Conservation (phyloP, 2,329 filamentous ascomycete genomes). For the Calonectria naviculata region DNA sequence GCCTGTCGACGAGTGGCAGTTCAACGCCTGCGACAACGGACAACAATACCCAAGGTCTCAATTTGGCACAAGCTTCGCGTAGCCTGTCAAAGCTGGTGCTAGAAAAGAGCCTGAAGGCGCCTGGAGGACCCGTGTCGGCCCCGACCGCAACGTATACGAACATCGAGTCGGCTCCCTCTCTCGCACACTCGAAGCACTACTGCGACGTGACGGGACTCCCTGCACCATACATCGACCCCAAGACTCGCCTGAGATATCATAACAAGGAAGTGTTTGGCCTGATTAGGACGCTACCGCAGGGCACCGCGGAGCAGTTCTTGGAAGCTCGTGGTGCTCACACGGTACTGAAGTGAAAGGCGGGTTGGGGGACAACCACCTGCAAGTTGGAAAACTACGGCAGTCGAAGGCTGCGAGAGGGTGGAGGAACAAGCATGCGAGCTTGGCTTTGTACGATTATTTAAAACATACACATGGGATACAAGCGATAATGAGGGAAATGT, state of each 20-base stretch:
- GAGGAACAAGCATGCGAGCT: slow-evolving; percentile 1
- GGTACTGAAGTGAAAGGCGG: slow-evolving; percentile 78
- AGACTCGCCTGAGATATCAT: slow-evolving; percentile 92
- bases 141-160: slow-evolving; percentile 92
- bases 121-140: slow-evolving; percentile 52
- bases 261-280: slow-evolving; percentile 91
- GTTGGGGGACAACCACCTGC: slow-evolving; percentile 4
- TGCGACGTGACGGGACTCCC: slow-evolving; percentile 95
- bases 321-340: slow-evolving; percentile 93
- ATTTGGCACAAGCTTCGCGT: slow-evolving; percentile 81
- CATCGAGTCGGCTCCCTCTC: slow-evolving; percentile 91
- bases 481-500: slow-evolving; percentile 60
- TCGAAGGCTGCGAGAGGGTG: not conserved
- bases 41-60: slow-evolving; percentile 42
- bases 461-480: slow-evolving; percentile 11
- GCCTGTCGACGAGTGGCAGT: slow-evolving; percentile 67
- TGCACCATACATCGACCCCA: slow-evolving; percentile 94
- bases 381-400: slow-evolving; percentile 9
- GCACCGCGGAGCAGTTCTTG: slow-evolving; percentile 87
- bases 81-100: slow-evolving; percentile 89
- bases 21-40: slow-evolving; percentile 63
- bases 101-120: slow-evolving; percentile 76
- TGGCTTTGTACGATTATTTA: not conserved
- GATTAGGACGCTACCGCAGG: slow-evolving; percentile 83
- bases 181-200: slow-evolving; percentile 88